Evolutionary conservation across 192 early-diverging fungal species (phyloP), one percentile per base, ranked within the genome.

Genomic region (Lobosporangium transversale): DNA sequence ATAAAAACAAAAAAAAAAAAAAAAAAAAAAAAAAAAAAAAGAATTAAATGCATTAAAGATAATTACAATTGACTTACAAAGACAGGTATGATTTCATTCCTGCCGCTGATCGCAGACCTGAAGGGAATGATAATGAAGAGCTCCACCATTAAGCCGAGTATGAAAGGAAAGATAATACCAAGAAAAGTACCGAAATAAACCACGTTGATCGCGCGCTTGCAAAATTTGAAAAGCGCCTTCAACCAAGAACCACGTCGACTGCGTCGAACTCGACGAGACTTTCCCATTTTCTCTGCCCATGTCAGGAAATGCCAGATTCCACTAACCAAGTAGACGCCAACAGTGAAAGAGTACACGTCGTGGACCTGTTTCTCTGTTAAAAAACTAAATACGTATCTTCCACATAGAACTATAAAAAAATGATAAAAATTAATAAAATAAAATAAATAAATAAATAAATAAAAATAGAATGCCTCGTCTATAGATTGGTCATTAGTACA

Each of bases 291-390:
- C n/a, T n/a, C n/a, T n/a, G n/a, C n/a, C n/a, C n/a, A n/a, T n/a
- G n/a, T n/a, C n/a, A n/a, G 44, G 48, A 35, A 15, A 58, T 70
- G 31, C 47, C 52, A 62, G 17, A 80, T 10, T 27, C 29, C 30
- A 32, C 66, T 47, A 36, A 88, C 62, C 18, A 89, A 62, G 55
- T 90, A 86, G 29, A 91, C 53, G 1, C 97, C 97, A 26, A 94
- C 52, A 2, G 85, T 63, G 53, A 93, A 86, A 20, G 93, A 76
- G 64, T 94, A 90, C 14, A 95, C 44, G 68, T 98, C 96, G 69
- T 96, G 93, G 1, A 90, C 80, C 1, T 86, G 83, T 36, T 85
- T 66, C 37, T 86, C 84, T 17, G 84, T 48, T 45, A 85, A 78
- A 58, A 53, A 48, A 47, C 53, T 58, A 51, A 89, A 78, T 15